Base-by-base conservation (phyloP, 179 eudicot genomes). In the Actinidia chinensis region DNA sequence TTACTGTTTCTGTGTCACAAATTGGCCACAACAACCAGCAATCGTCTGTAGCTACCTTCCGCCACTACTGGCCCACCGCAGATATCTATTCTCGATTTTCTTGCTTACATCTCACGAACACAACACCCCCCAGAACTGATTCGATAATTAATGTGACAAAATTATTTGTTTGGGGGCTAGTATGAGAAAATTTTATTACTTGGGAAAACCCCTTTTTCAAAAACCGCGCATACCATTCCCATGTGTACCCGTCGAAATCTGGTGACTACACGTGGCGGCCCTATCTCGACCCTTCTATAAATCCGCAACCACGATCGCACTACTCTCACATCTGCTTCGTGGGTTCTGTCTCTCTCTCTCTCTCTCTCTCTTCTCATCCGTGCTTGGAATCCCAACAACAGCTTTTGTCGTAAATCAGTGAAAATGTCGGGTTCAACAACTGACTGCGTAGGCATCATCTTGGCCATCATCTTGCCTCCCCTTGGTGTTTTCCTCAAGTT, bases 381-480 rank as follows among this genome's bases (percentile, higher is more conserved):
- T 47, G 11, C 6, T 23, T 13, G 11, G 20, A 15, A 55, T 64
- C 20, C 18, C 20, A 12, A 8, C 50, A 28, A 22, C 22, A 18
- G 18, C 61, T 5, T 22, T 7, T n/a, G 15, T 0, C 33, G 33
- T 28, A 28, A 28, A 5, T 59, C 7, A 11, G 28, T 51, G 63
- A 63, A 81, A 36, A 70, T 70, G 78, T 63, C 79, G 22, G 50
- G 50, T 11, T 44, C 73, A 12, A 76, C 87, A 36, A 83, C 83
- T 4, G 82, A 68, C 61, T 85, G 51, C 64, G n/a, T 91, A 9
- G 96, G 90, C 42, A 87, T 91, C 65, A 7, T 91, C 1, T 54
- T 91, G 17, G 91, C 96, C 46, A 86, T 91, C 82, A 13, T 91
- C 79, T 79, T 91, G 85, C 96, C 96, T 71, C 96, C 96, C 36